Conservation (phyloP, 1,284 basidiomycete genomes). For the Taiwanofungus camphoratus region DNA sequence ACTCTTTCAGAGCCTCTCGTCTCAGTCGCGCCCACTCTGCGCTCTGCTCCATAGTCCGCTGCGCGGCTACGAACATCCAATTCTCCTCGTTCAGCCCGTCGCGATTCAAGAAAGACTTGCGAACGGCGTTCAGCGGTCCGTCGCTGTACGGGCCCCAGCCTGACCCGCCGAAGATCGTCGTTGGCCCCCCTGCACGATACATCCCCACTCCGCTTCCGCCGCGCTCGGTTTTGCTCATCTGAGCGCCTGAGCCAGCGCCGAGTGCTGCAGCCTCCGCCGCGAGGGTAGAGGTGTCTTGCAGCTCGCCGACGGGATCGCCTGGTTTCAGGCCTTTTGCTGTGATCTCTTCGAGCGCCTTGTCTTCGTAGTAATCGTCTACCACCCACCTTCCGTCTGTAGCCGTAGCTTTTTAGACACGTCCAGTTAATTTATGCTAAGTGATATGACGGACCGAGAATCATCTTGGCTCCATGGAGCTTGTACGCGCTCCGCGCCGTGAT, state of each 20-base stretch:
- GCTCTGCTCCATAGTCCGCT: constrained; percentile 56
- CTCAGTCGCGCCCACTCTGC: constrained; percentile 60
- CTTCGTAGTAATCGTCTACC: constrained; percentile 94
- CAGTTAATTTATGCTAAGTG: neutral
- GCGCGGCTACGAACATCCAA: constrained; percentile 82
- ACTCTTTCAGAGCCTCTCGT: constrained; percentile 47
- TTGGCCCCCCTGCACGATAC: constrained; percentile 81
- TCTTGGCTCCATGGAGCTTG: constrained; percentile 91
- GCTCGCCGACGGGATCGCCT: constrained; percentile 73
- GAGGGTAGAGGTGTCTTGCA: constrained; percentile 58
- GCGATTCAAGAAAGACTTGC: constrained; percentile 62
- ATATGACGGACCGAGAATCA: constrained; percentile 66
- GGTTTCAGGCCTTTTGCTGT: constrained; percentile 67
- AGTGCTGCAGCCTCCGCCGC: constrained; percentile 41
- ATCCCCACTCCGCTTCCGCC: constrained; percentile 47
- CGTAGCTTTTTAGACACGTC: neutral
- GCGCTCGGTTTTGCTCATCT: constrained; percentile 28
- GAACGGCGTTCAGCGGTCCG: constrained; percentile 72
- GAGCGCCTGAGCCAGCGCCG: constrained; percentile 35
- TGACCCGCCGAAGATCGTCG: constrained; percentile 78
- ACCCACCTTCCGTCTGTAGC: constrained; percentile 81
- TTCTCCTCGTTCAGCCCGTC: constrained; percentile 81
- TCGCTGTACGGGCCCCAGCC: constrained; percentile 85
- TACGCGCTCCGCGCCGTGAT: constrained; percentile 90
- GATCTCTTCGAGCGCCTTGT: constrained; percentile 68